phyloP scores from a whole-genome alignment of 2,329 filamentous ascomycete genomes.

The Fusarium begoniae region DNA sequence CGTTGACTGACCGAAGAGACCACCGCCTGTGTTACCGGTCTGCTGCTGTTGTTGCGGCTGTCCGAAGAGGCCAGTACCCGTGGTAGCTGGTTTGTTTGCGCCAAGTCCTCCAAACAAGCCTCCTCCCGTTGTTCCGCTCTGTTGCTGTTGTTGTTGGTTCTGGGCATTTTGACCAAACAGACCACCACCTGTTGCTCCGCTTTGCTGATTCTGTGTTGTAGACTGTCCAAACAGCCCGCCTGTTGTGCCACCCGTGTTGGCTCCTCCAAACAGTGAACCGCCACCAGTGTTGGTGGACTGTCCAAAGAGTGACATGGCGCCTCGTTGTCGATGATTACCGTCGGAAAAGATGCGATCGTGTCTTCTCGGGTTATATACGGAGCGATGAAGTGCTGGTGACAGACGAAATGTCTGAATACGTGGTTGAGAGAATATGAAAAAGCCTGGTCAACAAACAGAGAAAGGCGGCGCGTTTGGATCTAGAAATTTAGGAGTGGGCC shows the following conservation, averaged over 20 bases:
- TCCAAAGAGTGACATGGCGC: constrained; percentile 50
- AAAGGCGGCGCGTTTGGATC: constrained; percentile 39
- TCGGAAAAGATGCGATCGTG: neutral
- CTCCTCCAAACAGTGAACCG: constrained; percentile 40
- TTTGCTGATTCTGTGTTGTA: constrained; percentile 40
- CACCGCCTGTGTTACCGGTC: constrained; percentile 26
- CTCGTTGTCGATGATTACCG: constrained; percentile 6
- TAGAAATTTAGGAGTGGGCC: constrained; percentile 46
- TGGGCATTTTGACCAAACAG: constrained; percentile 42
- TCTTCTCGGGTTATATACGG: neutral
- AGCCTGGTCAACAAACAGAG: constrained; percentile 31
- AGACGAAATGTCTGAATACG: constrained; percentile 23
- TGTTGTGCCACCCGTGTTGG: constrained; percentile 37
- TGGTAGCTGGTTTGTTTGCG: constrained; percentile 37
- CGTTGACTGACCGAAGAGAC: constrained; percentile 43
- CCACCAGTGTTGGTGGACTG: constrained; percentile 40
- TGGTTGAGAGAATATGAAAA: constrained; percentile 25
- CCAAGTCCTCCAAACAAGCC: constrained; percentile 47
- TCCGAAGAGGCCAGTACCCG: constrained; percentile 38
- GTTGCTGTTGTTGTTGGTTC: constrained; percentile 35
- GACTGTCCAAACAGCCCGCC: constrained; percentile 47
- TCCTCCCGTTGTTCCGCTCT: constrained; percentile 38
- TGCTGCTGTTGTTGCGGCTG: constrained; percentile 37
- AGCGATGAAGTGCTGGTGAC: constrained; percentile 5
- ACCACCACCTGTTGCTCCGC: constrained; percentile 31